Conservation (phyloP, 371 early-diverging fungal species). For the Saksenaea oblongispora region DNA sequence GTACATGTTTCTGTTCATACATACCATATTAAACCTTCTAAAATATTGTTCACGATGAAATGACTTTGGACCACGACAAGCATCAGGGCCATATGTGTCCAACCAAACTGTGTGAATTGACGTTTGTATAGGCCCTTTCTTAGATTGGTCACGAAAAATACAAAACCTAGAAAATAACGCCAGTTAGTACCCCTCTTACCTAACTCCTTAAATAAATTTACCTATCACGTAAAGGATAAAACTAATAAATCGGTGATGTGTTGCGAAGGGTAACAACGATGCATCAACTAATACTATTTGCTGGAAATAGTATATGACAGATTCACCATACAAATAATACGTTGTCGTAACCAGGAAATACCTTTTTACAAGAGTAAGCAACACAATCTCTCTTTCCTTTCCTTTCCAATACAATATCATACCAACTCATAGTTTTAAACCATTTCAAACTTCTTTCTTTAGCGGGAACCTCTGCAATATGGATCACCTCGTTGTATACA, state of each 20-base stretch:
- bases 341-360: conserved; percentile 85
- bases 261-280: conserved; percentile 81
- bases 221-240: conserved; percentile 86
- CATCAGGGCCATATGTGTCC: conserved; percentile 95
- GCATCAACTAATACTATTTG: conserved; percentile 78
- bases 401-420: conserved; percentile 15
- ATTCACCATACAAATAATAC: conserved; percentile 94
- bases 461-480: conserved; percentile 77
- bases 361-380: conserved; percentile 32
- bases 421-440: conserved; percentile 90
- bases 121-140: conserved; percentile 85
- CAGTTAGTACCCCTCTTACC: neutral
- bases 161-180: conserved; percentile 66
- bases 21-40: conserved; percentile 96
- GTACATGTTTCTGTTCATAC: neutral
- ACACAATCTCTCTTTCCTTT: neutral
- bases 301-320: conserved; percentile 86
- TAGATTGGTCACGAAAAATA: conserved; percentile 91
- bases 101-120: conserved; percentile 94
- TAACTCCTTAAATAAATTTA: conserved; percentile 17
- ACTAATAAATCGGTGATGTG: conserved; percentile 93
- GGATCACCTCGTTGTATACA: conserved; percentile 87
- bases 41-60: conserved; percentile 94
- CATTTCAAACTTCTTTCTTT: conserved; percentile 84
- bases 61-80: conserved; percentile 89